Evolutionary conservation across 1,284 basidiomycete genomes (phyloP).

Genomic region (Marasmius oreades): DNA sequence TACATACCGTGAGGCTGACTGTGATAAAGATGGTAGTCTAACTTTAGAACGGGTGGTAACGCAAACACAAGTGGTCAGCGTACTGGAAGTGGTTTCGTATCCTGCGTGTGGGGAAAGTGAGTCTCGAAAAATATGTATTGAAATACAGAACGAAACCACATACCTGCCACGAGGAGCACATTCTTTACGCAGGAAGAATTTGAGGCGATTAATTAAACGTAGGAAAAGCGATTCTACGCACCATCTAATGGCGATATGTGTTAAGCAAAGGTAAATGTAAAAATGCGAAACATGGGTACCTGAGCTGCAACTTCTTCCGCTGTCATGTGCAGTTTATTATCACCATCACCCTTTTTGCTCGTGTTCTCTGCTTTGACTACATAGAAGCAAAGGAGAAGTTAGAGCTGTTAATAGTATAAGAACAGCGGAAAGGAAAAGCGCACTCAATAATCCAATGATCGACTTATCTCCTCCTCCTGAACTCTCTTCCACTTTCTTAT

Average conservation of each 20-base stretch:
- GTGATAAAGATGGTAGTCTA: background rate
- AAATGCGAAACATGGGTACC: constrained; percentile 17
- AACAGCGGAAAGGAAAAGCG: constrained; percentile 15
- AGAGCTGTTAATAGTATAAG: background rate
- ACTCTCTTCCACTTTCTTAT: constrained; percentile 22
- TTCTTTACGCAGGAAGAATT: constrained; percentile 5
- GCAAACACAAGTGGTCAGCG: constrained; percentile 11
- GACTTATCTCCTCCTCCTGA: constrained; percentile 27
- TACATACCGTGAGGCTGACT: constrained; percentile 24
- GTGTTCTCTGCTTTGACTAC: constrained; percentile 51
- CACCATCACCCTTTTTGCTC: constrained; percentile 25
- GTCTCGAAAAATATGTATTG: background rate
- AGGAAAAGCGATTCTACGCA: background rate
- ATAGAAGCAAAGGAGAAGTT: background rate
- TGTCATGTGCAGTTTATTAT: constrained; percentile 39
- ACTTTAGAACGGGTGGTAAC: background rate
- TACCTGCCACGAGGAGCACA: constrained; percentile 33
- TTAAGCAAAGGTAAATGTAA: constrained; percentile 14
- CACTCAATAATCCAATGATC: constrained; percentile 37
- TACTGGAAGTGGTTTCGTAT: constrained; percentile 40
- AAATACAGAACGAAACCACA: background rate
- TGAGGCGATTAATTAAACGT: background rate
- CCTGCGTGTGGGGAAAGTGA: background rate
- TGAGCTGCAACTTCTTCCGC: constrained; percentile 65
- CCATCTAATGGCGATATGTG: background rate